A percentile compares a stretch with the other conserved stretches of the same genome.
phyloP scores from a whole-genome alignment of 2,329 filamentous ascomycete species.

The Aspergillus sp. region DNA sequence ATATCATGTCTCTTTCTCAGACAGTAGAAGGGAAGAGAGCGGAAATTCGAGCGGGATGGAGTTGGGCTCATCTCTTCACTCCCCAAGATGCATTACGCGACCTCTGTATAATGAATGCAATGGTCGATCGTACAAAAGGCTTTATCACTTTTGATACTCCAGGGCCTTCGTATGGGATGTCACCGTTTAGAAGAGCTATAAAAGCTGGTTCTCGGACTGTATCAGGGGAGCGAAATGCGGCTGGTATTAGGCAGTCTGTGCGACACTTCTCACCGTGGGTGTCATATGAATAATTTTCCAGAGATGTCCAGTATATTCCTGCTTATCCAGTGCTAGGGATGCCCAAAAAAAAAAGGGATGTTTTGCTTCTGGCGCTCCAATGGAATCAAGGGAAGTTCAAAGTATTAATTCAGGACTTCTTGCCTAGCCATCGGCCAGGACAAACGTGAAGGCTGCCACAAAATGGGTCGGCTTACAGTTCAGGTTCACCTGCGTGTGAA shows the following conservation, averaged over 20 bases:
- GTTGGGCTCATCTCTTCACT: neutral
- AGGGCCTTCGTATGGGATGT: conserved; percentile 1
- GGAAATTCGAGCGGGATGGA: conserved; percentile 3
- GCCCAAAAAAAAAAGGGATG: too few species aligned
- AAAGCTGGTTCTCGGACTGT: neutral
- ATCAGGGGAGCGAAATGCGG: neutral
- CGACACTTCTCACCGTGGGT: neutral
- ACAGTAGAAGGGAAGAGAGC: neutral
- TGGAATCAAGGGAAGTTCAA: too few species aligned
- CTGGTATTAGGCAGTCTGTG: neutral
- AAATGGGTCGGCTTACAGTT: conserved; percentile 23
- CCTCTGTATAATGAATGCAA: conserved; percentile 1
- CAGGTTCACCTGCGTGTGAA: conserved; percentile 26
- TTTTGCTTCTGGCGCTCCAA: too few species aligned
- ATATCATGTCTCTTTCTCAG: neutral
- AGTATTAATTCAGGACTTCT: too few species aligned
- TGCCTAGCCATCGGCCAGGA: too few species aligned
- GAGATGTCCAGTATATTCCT: too few species aligned
- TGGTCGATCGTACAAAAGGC: conserved; percentile 2
- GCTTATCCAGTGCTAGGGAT: too few species aligned
- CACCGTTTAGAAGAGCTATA: conserved; percentile 3
- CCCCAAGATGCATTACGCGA: neutral
- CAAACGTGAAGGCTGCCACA: conserved; percentile 19
- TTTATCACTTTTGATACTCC: neutral
- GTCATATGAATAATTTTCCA: neutral